Conservation (phyloP, 768 basidiomycete genomes). For the Suillus lakei region DNA sequence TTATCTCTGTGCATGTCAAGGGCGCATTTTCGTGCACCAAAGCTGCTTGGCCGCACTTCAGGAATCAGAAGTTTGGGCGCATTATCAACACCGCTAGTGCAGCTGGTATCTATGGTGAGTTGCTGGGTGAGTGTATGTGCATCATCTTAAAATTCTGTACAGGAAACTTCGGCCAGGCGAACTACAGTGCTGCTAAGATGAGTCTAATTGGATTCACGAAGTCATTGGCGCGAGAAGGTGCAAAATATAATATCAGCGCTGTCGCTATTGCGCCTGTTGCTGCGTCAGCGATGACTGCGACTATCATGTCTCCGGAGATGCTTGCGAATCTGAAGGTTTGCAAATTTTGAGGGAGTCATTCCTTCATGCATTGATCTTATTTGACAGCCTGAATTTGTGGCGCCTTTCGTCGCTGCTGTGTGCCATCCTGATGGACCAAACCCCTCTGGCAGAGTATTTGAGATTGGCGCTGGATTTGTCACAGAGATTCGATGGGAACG, state of each 20-base stretch:
- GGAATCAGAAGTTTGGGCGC: constrained; percentile 93
- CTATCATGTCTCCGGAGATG: constrained; percentile 93
- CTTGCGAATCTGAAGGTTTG: constrained; percentile 80
- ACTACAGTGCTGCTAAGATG: constrained; percentile 99
- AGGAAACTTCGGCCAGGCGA: constrained; percentile 97
- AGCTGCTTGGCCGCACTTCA: constrained; percentile 95
- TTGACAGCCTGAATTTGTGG: constrained; percentile 80
- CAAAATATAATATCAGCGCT: constrained; percentile 86
- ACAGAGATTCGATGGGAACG: constrained; percentile 95
- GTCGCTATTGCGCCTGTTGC: constrained; percentile 93
- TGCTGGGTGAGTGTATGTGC: not conserved
- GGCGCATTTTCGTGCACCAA: constrained; percentile 92
- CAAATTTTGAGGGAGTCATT: not conserved
- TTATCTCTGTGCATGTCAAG: constrained; percentile 90
- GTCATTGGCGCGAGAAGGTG: constrained; percentile 91
- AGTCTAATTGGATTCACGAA: constrained; percentile 91
- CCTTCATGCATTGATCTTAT: constrained; percentile 7
- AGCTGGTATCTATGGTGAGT: constrained; percentile 87
- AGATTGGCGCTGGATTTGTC: constrained; percentile 91
- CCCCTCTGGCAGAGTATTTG: constrained; percentile 83
- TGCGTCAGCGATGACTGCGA: constrained; percentile 96
- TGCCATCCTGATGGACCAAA: constrained; percentile 85
- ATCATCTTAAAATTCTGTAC: not conserved
- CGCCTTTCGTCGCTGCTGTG: constrained; percentile 88
- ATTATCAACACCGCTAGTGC: constrained; percentile 95